These are phyloP conservation scores for Coemansia sp. DNA, from an alignment of 192 early-diverging fungal genomes.

Conservation along the genomic window DNA sequence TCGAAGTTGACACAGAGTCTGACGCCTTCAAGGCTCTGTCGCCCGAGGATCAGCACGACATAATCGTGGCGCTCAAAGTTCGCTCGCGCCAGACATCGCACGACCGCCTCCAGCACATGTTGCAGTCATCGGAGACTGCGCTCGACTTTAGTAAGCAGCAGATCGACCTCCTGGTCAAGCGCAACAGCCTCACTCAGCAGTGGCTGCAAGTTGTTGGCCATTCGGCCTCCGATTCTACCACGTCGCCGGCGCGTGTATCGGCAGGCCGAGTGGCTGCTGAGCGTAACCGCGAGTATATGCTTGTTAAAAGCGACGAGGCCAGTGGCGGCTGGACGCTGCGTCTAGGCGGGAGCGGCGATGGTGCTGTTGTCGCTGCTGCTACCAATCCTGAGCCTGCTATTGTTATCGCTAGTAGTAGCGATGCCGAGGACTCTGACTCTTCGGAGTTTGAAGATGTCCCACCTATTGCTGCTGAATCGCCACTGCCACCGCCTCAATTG, in stretches of 20 bases:
- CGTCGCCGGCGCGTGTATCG: conserved; percentile 11
- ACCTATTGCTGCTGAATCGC: neutral
- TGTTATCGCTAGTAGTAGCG: conserved; percentile 22
- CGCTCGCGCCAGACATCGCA: conserved; percentile 79
- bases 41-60: conserved; percentile 87
- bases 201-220: conserved; percentile 59
- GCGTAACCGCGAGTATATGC: conserved; percentile 76
- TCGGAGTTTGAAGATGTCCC: conserved; percentile 63
- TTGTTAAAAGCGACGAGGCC: conserved; percentile 82
- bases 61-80: conserved; percentile 85
- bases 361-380: neutral
- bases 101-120: conserved; percentile 72
- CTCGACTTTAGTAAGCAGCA: conserved; percentile 91
- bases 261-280: conserved; percentile 79
- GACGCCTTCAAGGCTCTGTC: conserved; percentile 74
- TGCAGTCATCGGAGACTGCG: conserved; percentile 67
- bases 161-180: conserved; percentile 78
- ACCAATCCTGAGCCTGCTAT: neutral
- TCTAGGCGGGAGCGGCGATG: conserved; percentile 12
- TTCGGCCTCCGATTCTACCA: conserved; percentile 4
- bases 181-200: conserved; percentile 87
- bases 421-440: conserved; percentile 52
- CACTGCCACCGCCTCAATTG: neutral
- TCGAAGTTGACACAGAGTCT: conserved; percentile 78
- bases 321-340: conserved; percentile 69